Conservation (phyloP, 2,329 filamentous ascomycete species). For the Boeremia lycopersici region DNA sequence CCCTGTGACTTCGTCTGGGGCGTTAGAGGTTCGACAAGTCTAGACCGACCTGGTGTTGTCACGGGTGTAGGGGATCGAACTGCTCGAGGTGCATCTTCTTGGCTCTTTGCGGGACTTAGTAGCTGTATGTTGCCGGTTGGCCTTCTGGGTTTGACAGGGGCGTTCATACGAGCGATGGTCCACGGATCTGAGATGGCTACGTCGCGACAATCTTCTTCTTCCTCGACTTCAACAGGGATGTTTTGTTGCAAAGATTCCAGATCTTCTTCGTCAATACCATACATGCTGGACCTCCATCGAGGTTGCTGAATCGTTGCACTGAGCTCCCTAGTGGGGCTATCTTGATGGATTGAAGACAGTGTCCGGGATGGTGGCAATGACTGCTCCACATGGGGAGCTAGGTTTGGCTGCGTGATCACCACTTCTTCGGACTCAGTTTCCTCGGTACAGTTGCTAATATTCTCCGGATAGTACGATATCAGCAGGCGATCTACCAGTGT, state of each 20-base stretch:
- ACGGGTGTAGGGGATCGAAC: conserved; percentile 12
- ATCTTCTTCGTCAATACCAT: conserved; percentile 47
- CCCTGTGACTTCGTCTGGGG: conserved; percentile 22
- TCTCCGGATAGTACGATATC: conserved; percentile 41
- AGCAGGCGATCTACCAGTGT: conserved; percentile 54
- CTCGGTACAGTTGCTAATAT: conserved; percentile 2
- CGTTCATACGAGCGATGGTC: conserved; percentile 57
- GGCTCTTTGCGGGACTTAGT: conserved; percentile 34
- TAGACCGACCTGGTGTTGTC: conserved; percentile 1
- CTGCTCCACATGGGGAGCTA: not conserved
- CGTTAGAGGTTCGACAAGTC: conserved; percentile 18
- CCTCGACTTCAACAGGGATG: conserved; percentile 22
- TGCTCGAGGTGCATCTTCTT: not conserved
- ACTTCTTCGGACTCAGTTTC: not conserved
- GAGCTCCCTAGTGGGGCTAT: not conserved
- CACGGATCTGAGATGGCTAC: conserved; percentile 54
- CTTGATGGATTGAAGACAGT: not conserved
- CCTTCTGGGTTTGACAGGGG: conserved; percentile 28
- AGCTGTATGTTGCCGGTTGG: conserved; percentile 24
- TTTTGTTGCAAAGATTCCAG: conserved; percentile 29
- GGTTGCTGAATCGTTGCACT: not conserved
- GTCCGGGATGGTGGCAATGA: not conserved
- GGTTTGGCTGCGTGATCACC: conserved; percentile 4
- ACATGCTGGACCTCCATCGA: conserved; percentile 48
- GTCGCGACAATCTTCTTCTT: conserved; percentile 40